These are phyloP conservation scores for Acanthamoeba royreba DNA, from an alignment of 208 protist species.

Conservation along the genomic window DNA sequence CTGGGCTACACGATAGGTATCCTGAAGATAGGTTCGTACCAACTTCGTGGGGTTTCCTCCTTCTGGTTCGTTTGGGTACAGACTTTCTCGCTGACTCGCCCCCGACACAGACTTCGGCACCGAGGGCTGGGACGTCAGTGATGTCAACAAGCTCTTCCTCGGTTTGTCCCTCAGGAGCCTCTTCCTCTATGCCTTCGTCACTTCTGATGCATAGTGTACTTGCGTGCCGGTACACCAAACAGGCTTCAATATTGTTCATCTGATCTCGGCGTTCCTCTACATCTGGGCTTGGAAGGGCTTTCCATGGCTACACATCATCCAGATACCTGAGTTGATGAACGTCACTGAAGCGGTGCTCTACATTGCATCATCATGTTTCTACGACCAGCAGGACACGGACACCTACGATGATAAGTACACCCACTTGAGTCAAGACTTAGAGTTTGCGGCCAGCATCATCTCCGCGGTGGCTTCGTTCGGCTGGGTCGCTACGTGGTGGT, in stretches of 20 bases:
- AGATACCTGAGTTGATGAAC: neutral
- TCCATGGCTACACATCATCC: neutral
- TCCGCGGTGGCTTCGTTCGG: neutral
- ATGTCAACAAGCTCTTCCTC: neutral
- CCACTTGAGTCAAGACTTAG: neutral
- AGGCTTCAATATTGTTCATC: neutral
- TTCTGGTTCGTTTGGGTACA: neutral
- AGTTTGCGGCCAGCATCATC: neutral
- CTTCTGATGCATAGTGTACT: neutral
- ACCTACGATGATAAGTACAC: neutral
- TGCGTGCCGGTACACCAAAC: no score
- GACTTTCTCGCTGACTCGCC: neutral
- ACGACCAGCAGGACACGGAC: neutral
- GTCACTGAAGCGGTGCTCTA: neutral
- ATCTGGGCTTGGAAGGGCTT: neutral
- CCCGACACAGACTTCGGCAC: neutral
- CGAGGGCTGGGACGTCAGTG: neutral
- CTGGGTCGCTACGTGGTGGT: neutral
- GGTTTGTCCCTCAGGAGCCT: neutral
- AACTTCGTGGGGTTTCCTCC: no score
- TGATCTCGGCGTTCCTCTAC: neutral
- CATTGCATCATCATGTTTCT: neutral
- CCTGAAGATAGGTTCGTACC: neutral
- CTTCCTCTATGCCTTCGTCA: neutral
- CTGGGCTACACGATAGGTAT: neutral